Evolutionary conservation across 116 monocot genomes (phyloP).

Genomic region (Thalassia testudinum): DNA sequence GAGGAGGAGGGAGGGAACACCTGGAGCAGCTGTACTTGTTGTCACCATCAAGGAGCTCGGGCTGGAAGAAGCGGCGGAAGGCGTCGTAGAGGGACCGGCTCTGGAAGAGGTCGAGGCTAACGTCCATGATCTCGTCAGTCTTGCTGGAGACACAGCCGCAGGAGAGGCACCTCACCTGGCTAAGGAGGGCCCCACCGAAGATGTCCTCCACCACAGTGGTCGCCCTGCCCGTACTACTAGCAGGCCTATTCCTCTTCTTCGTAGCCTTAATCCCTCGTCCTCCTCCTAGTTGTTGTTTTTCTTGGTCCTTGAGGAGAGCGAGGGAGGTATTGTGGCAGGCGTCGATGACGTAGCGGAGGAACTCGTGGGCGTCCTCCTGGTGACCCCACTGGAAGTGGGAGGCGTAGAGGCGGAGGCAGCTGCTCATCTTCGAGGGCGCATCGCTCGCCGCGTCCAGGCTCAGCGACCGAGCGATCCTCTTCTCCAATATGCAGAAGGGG

Average conservation of each 20-base stretch:
- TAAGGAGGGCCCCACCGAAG: slow-evolving; percentile 80
- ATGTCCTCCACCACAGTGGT: slow-evolving; percentile 69
- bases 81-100: slow-evolving; percentile 65
- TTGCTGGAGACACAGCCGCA: slow-evolving; percentile 83
- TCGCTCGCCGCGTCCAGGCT: slow-evolving; percentile 42
- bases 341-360: slow-evolving; percentile 89
- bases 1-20: slow-evolving; percentile 23
- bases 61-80: slow-evolving; percentile 60
- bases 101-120: slow-evolving; percentile 82
- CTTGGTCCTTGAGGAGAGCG: slow-evolving; percentile 29
- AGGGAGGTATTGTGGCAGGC: slow-evolving; percentile 73
- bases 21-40: slow-evolving; percentile 84
- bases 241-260: too few species aligned
- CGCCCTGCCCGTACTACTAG: background rate
- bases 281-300: background rate
- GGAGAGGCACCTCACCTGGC: slow-evolving; percentile 82
- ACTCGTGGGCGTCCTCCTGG: slow-evolving; percentile 98
- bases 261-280: background rate
- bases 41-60: slow-evolving; percentile 67
- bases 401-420: slow-evolving; percentile 54
- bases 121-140: slow-evolving; percentile 92
- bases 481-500: slow-evolving; percentile 85
- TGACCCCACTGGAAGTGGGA: slow-evolving; percentile 84
- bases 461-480: slow-evolving; percentile 65
- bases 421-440: slow-evolving; percentile 57